Evolutionary conservation across 2,329 filamentous ascomycete species (phyloP), one percentile per base, ranked within the genome.

Genomic region (Sporothrix inflata): DNA sequence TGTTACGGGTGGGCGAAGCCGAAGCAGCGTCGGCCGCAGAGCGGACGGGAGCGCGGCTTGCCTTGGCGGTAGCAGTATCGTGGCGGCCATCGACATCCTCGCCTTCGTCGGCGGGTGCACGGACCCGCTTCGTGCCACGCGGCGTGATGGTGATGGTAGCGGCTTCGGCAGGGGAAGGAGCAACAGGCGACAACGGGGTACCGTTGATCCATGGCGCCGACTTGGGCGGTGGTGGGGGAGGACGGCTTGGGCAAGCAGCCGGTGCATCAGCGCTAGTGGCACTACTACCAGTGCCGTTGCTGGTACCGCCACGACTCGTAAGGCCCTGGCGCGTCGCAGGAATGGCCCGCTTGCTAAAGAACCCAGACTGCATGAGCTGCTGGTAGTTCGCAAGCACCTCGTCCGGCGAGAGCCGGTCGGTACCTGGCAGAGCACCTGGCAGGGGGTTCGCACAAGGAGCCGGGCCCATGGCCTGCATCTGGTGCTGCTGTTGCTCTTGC

Each of bases 261-360:
- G 55, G 21, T 16, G 53, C 57, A 38, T 57, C 16, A 19, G 8
- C n/a, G 30, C n/a, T 4, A 14, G n/a, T 9, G 8, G 47, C 21
- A 49, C 40, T 4, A 2, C 12, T 30, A 19, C 12, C 16, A n/a
- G 63, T 7, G 8, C 27, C 27, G 9, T 6, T 42, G 30, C n/a
- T 19, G 19, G 63, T 47, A 14, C 51, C 30, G 5, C 69, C 45
- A 40, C 69, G 47, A 27, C 74, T 74, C 14, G 76, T 79, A 27
- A 78, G 77, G 1, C 82, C 84, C 77, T 86, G 85, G 3, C 87
- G 82, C 1, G 86, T 87, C 4, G 86, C 88, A 73, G 86, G 85
- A 74, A 89, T 89, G 69, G 87, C 87, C 74, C 88, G 87, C 30
- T 85, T 81, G 63, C 84, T 82, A 78, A 89, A 89, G 83, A 89